A percentile compares a stretch with the other conserved stretches of the same genome.
Evolutionary conservation across 345 rosid genomes (phyloP).

Genomic region (Populus deltoides): DNA sequence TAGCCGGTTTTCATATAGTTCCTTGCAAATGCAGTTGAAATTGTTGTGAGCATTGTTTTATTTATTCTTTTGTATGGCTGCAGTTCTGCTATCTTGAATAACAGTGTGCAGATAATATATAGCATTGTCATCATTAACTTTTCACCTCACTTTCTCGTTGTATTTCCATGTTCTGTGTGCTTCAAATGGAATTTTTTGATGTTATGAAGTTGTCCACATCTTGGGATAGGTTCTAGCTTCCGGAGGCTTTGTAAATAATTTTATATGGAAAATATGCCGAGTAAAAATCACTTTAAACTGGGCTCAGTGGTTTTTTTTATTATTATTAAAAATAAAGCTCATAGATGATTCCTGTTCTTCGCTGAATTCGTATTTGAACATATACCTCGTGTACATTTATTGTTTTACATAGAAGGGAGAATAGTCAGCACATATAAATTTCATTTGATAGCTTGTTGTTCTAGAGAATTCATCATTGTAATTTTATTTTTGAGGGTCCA

Average conservation of each 20-base stretch:
- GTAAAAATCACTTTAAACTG: not conserved
- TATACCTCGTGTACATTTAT: not conserved
- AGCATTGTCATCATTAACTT: not conserved
- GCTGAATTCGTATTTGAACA: not conserved
- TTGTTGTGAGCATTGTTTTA: not conserved
- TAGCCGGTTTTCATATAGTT: not conserved
- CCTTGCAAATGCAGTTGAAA: not conserved
- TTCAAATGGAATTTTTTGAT: not conserved
- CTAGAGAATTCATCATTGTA: not conserved
- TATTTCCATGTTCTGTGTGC: not conserved
- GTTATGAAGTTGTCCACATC: not conserved
- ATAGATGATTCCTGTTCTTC: not conserved
- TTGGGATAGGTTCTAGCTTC: not conserved
- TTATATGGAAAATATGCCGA: not conserved
- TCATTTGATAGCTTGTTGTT: not conserved
- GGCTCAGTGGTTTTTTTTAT: not conserved
- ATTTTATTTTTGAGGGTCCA: not conserved
- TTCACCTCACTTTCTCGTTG: not conserved
- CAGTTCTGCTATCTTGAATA: not conserved
- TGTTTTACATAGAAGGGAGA: not conserved
- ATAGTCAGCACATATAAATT: not conserved
- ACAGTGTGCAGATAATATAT: not conserved
- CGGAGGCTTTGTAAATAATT: not conserved
- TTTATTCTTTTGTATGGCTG: not conserved
- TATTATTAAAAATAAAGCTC: not conserved